phyloP scores from a whole-genome alignment of 495 filamentous ascomycete genomes.

The Tuber umbilicatum region DNA sequence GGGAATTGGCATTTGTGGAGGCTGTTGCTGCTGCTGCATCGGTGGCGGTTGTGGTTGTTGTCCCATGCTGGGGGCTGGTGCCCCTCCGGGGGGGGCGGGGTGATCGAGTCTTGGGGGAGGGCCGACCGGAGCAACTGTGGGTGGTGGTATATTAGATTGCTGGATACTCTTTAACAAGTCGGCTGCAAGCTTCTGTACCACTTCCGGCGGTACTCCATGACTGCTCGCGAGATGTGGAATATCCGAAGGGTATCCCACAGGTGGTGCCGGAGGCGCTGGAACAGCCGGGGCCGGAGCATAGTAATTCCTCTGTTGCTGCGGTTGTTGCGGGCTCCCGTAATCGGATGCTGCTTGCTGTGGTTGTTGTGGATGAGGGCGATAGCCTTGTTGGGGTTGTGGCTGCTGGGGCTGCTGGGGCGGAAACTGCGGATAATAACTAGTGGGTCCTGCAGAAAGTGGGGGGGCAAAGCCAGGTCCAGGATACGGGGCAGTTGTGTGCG shows the following conservation, averaged over 20 bases:
- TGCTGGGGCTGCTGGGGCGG: slow-evolving; percentile 13
- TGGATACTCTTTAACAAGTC: slow-evolving; percentile 32
- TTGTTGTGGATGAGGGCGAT: not conserved
- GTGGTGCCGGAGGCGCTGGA: slow-evolving; percentile 13
- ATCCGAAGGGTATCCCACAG: slow-evolving; percentile 20
- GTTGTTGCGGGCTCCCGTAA: slow-evolving; percentile 13
- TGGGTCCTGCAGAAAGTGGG: slow-evolving; percentile 4
- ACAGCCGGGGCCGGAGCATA: slow-evolving; percentile 14
- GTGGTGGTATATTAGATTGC: not conserved
- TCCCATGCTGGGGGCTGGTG: slow-evolving; percentile 16
- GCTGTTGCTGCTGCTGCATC: not conserved
- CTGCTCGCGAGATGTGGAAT: slow-evolving; percentile 25
- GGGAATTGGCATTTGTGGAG: slow-evolving; percentile 5
- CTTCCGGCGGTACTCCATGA: slow-evolving; percentile 20
- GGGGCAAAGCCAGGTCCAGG: slow-evolving; percentile 26
- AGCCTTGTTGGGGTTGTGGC: slow-evolving; percentile 12
- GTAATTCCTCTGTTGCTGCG: slow-evolving; percentile 11
- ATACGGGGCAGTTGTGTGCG: slow-evolving; percentile 35
- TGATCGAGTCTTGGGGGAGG: slow-evolving; percentile 12
- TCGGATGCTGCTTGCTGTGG: slow-evolving; percentile 6
- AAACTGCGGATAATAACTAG: slow-evolving; percentile 19
- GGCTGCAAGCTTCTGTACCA: slow-evolving; percentile 30
- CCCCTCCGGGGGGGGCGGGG: slow-evolving; percentile 17
- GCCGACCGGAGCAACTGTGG: slow-evolving; percentile 12
- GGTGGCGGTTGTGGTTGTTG: slow-evolving; percentile 20